These are phyloP conservation scores for Plasmodium cynomolgi DNA, from an alignment of 169 alveolate genomes.

Conservation along the genomic window DNA sequence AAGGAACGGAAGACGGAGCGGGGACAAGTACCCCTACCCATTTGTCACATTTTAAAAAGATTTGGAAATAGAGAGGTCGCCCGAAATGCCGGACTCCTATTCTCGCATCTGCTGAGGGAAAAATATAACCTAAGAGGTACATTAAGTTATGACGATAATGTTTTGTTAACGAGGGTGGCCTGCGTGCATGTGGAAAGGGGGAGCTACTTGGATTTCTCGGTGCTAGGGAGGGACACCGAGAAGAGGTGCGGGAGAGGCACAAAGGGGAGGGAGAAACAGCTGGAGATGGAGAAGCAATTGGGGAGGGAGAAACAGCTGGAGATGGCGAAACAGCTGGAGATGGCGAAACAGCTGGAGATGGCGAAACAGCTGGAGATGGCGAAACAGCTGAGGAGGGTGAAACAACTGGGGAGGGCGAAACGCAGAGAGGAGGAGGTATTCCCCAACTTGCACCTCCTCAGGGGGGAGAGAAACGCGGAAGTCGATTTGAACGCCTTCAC, in stretches of 20 bases:
- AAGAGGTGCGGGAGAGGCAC: not conserved
- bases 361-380: not conserved
- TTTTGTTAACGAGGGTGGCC: conserved; percentile 7
- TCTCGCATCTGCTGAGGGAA: conserved; percentile 2
- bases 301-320: not conserved
- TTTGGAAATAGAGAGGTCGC: conserved; percentile 13
- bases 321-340: not conserved
- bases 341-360: not conserved
- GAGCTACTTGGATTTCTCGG: not conserved
- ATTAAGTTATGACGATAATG: conserved; percentile 45
- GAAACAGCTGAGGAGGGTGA: not conserved
- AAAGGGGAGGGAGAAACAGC: not conserved
- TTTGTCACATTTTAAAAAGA: conserved; percentile 24
- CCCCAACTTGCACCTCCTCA: not conserved
- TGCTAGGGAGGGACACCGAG: not conserved
- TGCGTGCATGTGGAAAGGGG: too few relatives aligned
- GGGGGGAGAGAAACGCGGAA: not conserved
- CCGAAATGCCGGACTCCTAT: conserved; percentile 3
- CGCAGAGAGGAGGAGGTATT: not conserved
- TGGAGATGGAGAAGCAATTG: not conserved
- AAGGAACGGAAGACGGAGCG: not conserved
- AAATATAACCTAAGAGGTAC: not conserved
- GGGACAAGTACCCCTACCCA: not conserved
- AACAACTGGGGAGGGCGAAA: not conserved
- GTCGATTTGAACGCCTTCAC: conserved; percentile 9